phyloP scores from a whole-genome alignment of 257 asterid species.

The Penstemon davidsonii region DNA sequence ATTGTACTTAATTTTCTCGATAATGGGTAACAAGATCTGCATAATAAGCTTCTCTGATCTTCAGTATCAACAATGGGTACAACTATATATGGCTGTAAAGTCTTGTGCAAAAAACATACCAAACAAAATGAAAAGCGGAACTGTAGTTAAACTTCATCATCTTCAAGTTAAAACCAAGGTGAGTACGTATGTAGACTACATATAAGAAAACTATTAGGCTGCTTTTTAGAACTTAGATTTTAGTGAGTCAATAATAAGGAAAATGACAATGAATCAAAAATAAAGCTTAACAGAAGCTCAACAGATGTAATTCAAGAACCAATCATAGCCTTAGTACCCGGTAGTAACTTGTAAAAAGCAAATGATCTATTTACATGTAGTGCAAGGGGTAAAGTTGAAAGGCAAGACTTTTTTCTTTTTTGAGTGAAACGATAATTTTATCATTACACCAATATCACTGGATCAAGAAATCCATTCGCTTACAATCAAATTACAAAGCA shows the following conservation, averaged over 20 bases:
- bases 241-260: background rate
- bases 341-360: too few species aligned
- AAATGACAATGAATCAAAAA: background rate
- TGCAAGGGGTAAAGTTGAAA: too few species aligned
- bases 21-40: background rate
- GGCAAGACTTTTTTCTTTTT: too few species aligned
- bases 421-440: too few species aligned
- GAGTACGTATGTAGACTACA: background rate
- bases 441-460: too few species aligned
- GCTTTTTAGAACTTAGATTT: background rate
- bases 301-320: background rate
- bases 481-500: too few species aligned
- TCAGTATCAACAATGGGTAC: background rate
- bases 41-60: background rate
- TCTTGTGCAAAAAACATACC: background rate
- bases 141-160: constrained; percentile 8
- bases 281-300: too few species aligned
- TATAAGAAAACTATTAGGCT: too few species aligned
- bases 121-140: background rate
- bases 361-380: background rate
- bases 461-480: too few species aligned
- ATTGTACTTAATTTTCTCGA: background rate
- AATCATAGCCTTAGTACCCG: too few species aligned
- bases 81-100: background rate
- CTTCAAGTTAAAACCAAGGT: constrained; percentile 10